Conservation (phyloP, 768 basidiomycete genomes). For the Rhizopogon vesiculosus region DNA sequence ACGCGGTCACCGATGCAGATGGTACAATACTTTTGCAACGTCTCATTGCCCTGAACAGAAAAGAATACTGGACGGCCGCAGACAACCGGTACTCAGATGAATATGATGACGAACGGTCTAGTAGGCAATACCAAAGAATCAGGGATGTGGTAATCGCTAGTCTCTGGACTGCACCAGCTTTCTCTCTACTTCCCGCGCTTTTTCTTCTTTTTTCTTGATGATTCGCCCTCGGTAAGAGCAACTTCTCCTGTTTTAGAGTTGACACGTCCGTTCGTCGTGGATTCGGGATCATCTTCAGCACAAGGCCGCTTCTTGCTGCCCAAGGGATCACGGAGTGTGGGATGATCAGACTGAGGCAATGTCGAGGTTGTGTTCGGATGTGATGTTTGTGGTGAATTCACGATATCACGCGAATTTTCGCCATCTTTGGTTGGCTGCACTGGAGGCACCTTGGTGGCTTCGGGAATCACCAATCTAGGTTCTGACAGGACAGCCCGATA, state of each 20-base stretch:
- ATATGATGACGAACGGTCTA: no score
- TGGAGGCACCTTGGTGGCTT: not conserved
- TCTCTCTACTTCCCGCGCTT: slow-evolving; percentile 9
- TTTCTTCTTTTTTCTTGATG: slow-evolving; percentile 20
- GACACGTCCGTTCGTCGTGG: not conserved
- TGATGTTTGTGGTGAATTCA: not conserved
- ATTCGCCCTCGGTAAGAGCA: not conserved
- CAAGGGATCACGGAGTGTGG: not conserved
- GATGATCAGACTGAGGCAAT: not conserved
- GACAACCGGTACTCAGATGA: not conserved
- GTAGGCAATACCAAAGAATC: no score
- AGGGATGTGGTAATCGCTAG: not conserved
- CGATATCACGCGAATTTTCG: not conserved
- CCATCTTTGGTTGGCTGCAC: not conserved
- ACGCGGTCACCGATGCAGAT: no score
- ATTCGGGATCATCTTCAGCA: slow-evolving; percentile 8
- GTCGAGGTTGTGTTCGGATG: not conserved
- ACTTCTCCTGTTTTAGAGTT: not conserved
- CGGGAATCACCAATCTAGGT: slow-evolving; percentile 59
- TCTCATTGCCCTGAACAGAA: not conserved
- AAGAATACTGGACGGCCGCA: not conserved
- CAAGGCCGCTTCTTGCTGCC: slow-evolving; percentile 17
- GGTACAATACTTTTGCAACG: not conserved
- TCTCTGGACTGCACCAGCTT: not conserved
- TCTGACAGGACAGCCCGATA: slow-evolving; percentile 79